Percentiles rank a stretch among this genome's conserved stretches.
phyloP scores from a whole-genome alignment of 148 eudicot genomes.

The Vaccinium corymbosum region DNA sequence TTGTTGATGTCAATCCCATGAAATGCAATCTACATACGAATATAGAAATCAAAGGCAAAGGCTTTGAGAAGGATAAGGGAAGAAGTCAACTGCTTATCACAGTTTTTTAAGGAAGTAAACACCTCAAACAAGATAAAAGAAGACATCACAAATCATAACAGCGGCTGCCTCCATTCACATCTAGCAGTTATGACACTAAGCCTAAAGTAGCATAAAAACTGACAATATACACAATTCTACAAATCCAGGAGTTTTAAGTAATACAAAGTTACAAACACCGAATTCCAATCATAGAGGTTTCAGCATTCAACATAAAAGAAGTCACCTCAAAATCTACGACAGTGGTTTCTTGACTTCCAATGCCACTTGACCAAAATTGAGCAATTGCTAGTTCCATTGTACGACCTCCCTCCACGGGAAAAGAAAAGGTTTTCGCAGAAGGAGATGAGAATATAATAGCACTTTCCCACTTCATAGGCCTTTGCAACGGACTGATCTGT shows the following conservation, averaged over 20 bases:
- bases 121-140: neutral
- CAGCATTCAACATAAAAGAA: conserved; percentile 4
- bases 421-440: conserved; percentile 78
- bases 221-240: neutral
- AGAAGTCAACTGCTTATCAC: neutral
- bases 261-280: neutral
- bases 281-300: neutral
- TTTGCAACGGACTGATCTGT: conserved; percentile 87
- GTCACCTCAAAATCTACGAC: conserved; percentile 85
- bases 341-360: conserved; percentile 81
- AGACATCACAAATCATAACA: neutral
- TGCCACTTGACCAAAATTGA: conserved; percentile 98
- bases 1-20: conserved; percentile 81
- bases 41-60: neutral
- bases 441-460: conserved; percentile 76
- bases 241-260: neutral
- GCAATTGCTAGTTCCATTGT: conserved; percentile 90
- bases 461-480: conserved; percentile 89
- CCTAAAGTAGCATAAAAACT: neutral
- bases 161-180: conserved; percentile 7
- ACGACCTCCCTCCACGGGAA: conserved; percentile 84
- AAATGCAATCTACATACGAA: conserved; percentile 60
- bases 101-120: neutral
- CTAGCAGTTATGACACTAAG: neutral
- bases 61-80: conserved; percentile 1